These are phyloP conservation scores for Cyclocybe aegerita DNA, from an alignment of 768 basidiomycete genomes.

Conservation along the genomic window DNA sequence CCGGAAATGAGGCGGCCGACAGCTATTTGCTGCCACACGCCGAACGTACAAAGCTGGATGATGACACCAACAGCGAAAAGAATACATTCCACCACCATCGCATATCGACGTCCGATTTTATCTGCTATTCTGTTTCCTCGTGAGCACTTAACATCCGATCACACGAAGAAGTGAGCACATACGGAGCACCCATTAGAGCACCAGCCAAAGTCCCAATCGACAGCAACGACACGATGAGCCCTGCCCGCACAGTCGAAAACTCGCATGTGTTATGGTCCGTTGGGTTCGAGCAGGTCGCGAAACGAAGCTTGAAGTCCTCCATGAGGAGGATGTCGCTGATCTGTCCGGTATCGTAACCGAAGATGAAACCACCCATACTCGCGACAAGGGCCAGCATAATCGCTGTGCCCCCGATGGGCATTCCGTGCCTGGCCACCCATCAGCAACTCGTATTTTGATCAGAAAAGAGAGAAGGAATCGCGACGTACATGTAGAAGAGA, in stretches of 20 bases:
- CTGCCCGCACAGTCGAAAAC: conserved; percentile 57
- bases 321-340: conserved; percentile 77
- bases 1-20: conserved; percentile 68
- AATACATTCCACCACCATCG: conserved; percentile 61
- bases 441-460: background rate
- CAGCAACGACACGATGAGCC: conserved; percentile 71
- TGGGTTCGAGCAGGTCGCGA: conserved; percentile 49
- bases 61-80: conserved; percentile 62
- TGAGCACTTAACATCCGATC: conserved; percentile 1
- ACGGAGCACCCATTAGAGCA: conserved; percentile 61
- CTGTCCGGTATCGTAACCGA: conserved; percentile 74
- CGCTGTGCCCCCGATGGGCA: conserved; percentile 61
- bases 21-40: conserved; percentile 65
- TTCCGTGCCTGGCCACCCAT: conserved; percentile 41
- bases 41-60: conserved; percentile 50
- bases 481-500: conserved; percentile 27
- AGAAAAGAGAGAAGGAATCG: background rate
- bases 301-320: conserved; percentile 65
- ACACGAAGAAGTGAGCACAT: conserved; percentile 21
- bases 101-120: conserved; percentile 60
- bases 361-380: conserved; percentile 71
- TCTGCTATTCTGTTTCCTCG: conserved; percentile 49
- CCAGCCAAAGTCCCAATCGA: conserved; percentile 69
- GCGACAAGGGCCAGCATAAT: conserved; percentile 68
- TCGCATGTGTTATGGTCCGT: conserved; percentile 41